Base-by-base conservation (phyloP, 2,329 filamentous ascomycete species). In the Sporothrix brunneoviolacea region DNA sequence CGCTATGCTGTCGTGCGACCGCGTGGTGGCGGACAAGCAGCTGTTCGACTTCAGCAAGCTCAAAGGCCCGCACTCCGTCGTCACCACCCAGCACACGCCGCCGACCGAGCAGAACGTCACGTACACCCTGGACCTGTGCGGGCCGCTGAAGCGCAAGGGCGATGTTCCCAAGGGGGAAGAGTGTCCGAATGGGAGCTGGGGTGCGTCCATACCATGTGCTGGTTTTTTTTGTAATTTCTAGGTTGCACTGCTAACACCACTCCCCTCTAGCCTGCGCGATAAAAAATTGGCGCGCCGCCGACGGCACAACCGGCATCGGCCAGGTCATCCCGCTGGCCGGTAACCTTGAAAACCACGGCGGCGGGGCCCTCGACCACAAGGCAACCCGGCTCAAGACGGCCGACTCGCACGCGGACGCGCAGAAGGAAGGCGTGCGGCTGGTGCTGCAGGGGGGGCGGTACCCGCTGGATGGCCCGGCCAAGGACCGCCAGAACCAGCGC, bases 111-210 rank as follows among this genome's bases (percentile, higher is more conserved):
- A 72, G 54, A 93, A 93, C 65, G 88, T 82, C 22, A 91, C 88
- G 38, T 94, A 89, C 66, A 91, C 87, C 1, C 64, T 94, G 51
- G 86, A 94, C 60, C 74, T 94, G 43, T 95, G 89, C 69, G 68
- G 73, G 47, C 73, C 79, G 7, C 69, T 95, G 57, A 78, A 79
- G 64, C 77, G 79, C 63, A 76, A 74, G 44, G 79, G 78, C 38
- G 77, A 77, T 21, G 69, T 73, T 1, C 68, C 71, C 16, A 74
- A 76, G 57, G 67, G 73, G 6, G 71, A 82, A 33, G 71, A 83
- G 60, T 94, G 89, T 63, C 83, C 81, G 0, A 76, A 77, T 41
- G 83, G 82, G 36, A 83, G 87, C 3, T 75, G 83, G 73, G 79
- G 84, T 87, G 67, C 12, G 55, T 46, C n/a, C 18, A 48, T 43